Evolutionary conservation across 352 stramenopile species (phyloP).

Genomic region (Halophytophthora batemanensis): DNA sequence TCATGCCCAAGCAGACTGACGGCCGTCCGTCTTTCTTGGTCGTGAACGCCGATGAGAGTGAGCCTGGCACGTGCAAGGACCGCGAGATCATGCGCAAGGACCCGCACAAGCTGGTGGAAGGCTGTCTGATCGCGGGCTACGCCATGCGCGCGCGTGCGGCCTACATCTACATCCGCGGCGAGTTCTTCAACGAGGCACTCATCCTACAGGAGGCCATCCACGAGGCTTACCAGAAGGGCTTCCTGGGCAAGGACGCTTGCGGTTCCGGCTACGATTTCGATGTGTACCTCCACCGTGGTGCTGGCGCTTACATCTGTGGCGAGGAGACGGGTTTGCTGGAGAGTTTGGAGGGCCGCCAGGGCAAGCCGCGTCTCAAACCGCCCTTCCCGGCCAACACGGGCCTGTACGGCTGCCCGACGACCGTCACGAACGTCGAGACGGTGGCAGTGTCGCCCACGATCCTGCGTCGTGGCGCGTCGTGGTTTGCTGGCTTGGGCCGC

Average conservation of each 20-base stretch:
- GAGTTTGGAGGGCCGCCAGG: slow-evolving; percentile 96
- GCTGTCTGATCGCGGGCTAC: slow-evolving; percentile 97
- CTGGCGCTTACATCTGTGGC: slow-evolving; percentile 99
- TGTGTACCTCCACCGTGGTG: slow-evolving; percentile 98
- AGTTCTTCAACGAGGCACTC: slow-evolving; percentile 99
- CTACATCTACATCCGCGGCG: slow-evolving; percentile 99
- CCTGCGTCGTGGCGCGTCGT: slow-evolving; percentile 93
- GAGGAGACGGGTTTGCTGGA: slow-evolving; percentile 99
- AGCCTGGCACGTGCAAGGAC: slow-evolving; percentile 99
- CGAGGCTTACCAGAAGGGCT: slow-evolving; percentile 96
- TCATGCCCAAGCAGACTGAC: slow-evolving; percentile 99
- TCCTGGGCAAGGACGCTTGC: slow-evolving; percentile 96
- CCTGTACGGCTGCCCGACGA: slow-evolving; percentile 98
- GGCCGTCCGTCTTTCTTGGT: slow-evolving; percentile 99
- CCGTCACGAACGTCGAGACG: slow-evolving; percentile 99
- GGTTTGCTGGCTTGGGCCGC: slow-evolving; percentile 96
- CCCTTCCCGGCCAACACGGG: slow-evolving; percentile 99
- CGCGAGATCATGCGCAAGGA: slow-evolving; percentile 99
- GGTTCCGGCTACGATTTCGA: slow-evolving; percentile 99
- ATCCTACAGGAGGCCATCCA: slow-evolving; percentile 98
- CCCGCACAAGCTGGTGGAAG: slow-evolving; percentile 99
- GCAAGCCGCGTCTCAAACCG: slow-evolving; percentile 98
- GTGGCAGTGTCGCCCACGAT: slow-evolving; percentile 98
- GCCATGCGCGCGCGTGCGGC: slow-evolving; percentile 98
- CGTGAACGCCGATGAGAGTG: slow-evolving; percentile 99